Evolutionary conservation across 345 rosid genomes (phyloP).

Genomic region (Aurinia saxatilis): DNA sequence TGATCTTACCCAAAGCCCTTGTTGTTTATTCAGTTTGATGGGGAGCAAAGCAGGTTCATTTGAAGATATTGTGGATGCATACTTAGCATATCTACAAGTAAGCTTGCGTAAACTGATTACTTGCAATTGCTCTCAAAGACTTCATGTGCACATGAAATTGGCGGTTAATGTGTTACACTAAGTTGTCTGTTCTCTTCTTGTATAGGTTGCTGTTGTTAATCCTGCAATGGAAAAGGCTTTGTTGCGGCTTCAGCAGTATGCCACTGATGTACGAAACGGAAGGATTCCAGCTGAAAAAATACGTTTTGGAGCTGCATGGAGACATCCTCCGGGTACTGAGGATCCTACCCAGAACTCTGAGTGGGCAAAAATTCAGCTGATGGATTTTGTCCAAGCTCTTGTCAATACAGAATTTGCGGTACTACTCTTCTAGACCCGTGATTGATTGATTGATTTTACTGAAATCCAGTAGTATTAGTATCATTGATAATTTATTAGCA

Average conservation of each 20-base stretch:
- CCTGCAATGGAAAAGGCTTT: constrained; percentile 88
- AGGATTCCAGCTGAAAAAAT: constrained; percentile 54
- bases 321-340: constrained; percentile 64
- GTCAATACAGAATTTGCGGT: constrained; percentile 76
- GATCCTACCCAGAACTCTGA: constrained; percentile 32
- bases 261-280: constrained; percentile 58
- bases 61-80: constrained; percentile 89
- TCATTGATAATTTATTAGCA: not conserved
- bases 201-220: constrained; percentile 75
- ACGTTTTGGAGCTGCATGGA: constrained; percentile 90
- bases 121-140: constrained; percentile 3
- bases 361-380: constrained; percentile 91
- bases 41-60: constrained; percentile 55
- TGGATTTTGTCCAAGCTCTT: constrained; percentile 85
- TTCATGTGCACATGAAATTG: not conserved
- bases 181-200: not conserved
- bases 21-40: constrained; percentile 47
- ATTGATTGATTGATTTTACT: not conserved
- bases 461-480: not conserved
- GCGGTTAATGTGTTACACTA: not conserved
- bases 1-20: not conserved
- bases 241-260: constrained; percentile 56
- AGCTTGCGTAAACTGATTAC: constrained; percentile 11
- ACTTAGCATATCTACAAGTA: constrained; percentile 87
- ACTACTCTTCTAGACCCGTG: constrained; percentile 9